These are phyloP conservation scores for Friedmanniomyces endolithicus DNA, from an alignment of 495 filamentous ascomycete genomes.

Conservation along the genomic window DNA sequence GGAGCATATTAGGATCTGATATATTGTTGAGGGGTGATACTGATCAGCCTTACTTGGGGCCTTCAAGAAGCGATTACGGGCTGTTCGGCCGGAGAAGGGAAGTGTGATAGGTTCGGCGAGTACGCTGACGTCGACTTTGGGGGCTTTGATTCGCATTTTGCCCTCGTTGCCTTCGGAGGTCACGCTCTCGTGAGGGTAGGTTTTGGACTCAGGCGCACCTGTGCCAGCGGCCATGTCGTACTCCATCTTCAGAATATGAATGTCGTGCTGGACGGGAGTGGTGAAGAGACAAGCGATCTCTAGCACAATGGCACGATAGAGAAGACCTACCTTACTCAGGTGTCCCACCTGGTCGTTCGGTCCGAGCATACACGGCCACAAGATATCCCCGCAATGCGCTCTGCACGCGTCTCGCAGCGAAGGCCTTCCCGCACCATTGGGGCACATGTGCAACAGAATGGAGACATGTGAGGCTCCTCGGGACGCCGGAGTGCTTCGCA, in stretches of 20 bases:
- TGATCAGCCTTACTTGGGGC: not conserved
- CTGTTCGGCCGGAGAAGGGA: slow-evolving; percentile 20
- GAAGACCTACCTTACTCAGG: too few relatives aligned
- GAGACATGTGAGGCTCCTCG: too few relatives aligned
- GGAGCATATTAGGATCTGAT: not conserved
- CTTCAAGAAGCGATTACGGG: slow-evolving; percentile 20
- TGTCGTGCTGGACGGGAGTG: not conserved
- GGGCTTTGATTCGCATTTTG: slow-evolving; percentile 13
- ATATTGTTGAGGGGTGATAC: too few relatives aligned
- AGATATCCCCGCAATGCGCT: not conserved
- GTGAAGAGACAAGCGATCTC: not conserved
- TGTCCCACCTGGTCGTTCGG: not conserved
- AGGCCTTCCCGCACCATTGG: too few relatives aligned
- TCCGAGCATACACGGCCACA: not conserved
- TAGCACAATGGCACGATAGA: too few relatives aligned
- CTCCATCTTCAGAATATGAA: slow-evolving; percentile 6
- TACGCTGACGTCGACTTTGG: slow-evolving; percentile 5
- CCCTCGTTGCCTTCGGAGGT: slow-evolving; percentile 4
- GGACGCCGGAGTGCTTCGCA: too few relatives aligned
- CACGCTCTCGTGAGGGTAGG: slow-evolving; percentile 7
- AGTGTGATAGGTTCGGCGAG: slow-evolving; percentile 17
- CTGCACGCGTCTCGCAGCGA: not conserved
- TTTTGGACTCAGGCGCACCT: slow-evolving; percentile 7
- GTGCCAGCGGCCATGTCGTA: slow-evolving; percentile 10
- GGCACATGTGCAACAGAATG: too few relatives aligned